Conservation (phyloP, 306 rosid species). For the Sicyos baderoa region DNA sequence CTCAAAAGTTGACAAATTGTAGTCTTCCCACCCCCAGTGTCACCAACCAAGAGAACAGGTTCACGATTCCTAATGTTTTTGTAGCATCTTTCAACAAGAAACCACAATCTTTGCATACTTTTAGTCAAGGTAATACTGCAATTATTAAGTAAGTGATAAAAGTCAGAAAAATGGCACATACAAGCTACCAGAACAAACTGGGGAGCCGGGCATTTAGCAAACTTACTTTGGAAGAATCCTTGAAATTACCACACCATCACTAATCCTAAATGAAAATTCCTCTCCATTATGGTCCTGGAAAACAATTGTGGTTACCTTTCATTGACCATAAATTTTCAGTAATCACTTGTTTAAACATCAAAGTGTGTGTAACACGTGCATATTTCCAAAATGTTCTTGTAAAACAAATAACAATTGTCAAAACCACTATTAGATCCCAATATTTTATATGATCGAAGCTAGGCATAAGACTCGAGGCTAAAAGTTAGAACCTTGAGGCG, state of each 20-base stretch:
- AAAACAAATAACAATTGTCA: background rate
- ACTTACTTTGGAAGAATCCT: constrained; percentile 43
- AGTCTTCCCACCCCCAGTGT: constrained; percentile 98
- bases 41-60: constrained; percentile 93
- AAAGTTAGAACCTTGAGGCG: no score
- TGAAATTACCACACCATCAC: constrained; percentile 28
- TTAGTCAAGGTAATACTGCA: constrained; percentile 58
- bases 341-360: constrained; percentile 11
- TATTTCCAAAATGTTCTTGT: background rate
- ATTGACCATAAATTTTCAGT: background rate
- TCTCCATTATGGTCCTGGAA: constrained; percentile 32
- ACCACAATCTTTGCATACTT: constrained; percentile 67
- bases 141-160: constrained; percentile 22
- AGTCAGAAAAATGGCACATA: constrained; percentile 11
- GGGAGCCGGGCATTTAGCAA: background rate
- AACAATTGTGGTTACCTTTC: background rate
- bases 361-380: background rate
- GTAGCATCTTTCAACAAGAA: constrained; percentile 77
- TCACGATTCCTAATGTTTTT: constrained; percentile 44
- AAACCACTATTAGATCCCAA: background rate
- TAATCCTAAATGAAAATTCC: constrained; percentile 27
- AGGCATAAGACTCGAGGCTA: no score
- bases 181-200: background rate
- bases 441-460: no score
- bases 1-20: constrained; percentile 86